Percentiles rank a stretch among this genome's conserved stretches.
Evolutionary conservation across 2,329 filamentous ascomycete species (phyloP).

Genomic region (Fusarium camptoceras): DNA sequence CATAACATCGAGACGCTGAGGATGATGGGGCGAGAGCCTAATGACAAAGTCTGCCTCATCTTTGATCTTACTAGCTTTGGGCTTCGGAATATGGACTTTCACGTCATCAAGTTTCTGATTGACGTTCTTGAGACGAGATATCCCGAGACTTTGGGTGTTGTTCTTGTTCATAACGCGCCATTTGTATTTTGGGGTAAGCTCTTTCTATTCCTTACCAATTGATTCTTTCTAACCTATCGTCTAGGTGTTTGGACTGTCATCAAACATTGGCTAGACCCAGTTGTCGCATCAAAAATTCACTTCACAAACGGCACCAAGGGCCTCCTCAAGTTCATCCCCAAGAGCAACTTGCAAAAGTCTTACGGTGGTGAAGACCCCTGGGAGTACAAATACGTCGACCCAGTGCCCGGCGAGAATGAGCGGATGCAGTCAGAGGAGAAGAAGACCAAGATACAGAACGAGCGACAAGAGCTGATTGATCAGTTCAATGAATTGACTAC

Average conservation of each 20-base stretch:
- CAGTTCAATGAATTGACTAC: constrained; percentile 61
- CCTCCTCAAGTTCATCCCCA: constrained; percentile 69
- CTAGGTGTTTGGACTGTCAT: constrained; percentile 69
- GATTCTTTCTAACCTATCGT: not conserved
- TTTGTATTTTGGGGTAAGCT: constrained; percentile 70
- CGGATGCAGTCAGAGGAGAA: constrained; percentile 49
- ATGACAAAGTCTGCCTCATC: constrained; percentile 57
- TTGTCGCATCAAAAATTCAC: constrained; percentile 78
- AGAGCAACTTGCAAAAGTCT: constrained; percentile 66
- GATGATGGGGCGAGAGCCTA: constrained; percentile 41
- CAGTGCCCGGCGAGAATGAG: constrained; percentile 68
- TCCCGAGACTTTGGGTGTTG: constrained; percentile 76
- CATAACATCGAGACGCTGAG: constrained; percentile 55
- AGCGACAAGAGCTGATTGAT: constrained; percentile 64
- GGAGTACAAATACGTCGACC: constrained; percentile 74
- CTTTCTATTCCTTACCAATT: not conserved
- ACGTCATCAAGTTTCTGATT: constrained; percentile 82
- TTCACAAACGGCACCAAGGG: constrained; percentile 74
- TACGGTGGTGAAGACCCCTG: constrained; percentile 75
- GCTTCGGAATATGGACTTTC: constrained; percentile 81
- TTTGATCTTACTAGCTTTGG: constrained; percentile 80
- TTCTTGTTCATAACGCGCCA: constrained; percentile 80
- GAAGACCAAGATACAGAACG: constrained; percentile 61
- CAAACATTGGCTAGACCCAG: constrained; percentile 80
- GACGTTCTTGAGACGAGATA: constrained; percentile 84